Base-by-base conservation (phyloP, 1,284 basidiomycete species). In the Erythrobasidium hasegawianum region DNA sequence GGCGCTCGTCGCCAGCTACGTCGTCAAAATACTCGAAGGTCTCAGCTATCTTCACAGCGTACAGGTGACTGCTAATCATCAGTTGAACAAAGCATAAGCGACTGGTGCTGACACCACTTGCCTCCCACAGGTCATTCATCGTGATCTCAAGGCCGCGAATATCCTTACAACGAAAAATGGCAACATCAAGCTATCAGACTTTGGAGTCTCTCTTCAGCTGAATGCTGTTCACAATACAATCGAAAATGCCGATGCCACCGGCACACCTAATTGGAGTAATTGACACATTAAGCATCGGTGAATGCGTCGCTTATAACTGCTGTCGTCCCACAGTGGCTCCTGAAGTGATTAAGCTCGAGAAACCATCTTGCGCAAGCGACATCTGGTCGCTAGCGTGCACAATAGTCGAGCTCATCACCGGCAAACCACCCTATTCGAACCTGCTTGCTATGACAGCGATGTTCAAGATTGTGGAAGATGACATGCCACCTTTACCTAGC, bases 321-420 rank as follows among this genome's bases (percentile, higher is more conserved):
- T n/a, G n/a, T n/a, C n/a, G n/a, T n/a, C n/a, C 16, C 20, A 24
- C 68, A 82, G 81, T 97, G 92, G 92, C 93, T 2, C 93, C 94
- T 1, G 93, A 97, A 77, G 89, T 81, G 56, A 97, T 97, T 71
- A 88, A 92, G 77, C 83, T 85, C 33, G 77, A 80, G 56, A 83
- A 83, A 1, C 82, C 82, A 1, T 80, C 81, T 4, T 78, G 80
- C 1, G 81, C 81, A 1, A 82, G 82, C 24, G 84, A 85, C 69
- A 83, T 97, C 54, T 97, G 94, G 93, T 94, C 91, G 0, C 79
- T 97, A 61, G 94, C 86, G 1, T 96, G 93, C 76, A 96, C 92
- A 3, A 86, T 97, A 72, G 86, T 95, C 73, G 94, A 97, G 78
- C 82, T 97, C 54, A 80, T 97, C 68, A 94, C 91, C 1, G 94